These are phyloP conservation scores for Pilasporangium apinafurcum DNA, from an alignment of 352 stramenopile species.

Conservation along the genomic window DNA sequence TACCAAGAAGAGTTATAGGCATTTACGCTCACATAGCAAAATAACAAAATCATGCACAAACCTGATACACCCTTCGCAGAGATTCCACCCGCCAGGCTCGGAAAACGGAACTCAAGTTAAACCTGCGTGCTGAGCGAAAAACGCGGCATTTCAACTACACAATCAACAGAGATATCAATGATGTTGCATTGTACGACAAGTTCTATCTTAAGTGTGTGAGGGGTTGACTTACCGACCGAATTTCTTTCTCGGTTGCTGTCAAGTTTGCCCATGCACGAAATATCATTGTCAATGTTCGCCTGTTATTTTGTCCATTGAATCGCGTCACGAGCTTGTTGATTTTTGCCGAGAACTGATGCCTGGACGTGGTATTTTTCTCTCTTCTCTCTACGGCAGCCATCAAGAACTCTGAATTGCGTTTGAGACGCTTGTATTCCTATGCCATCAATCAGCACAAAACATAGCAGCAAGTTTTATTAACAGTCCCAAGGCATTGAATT, in stretches of 20 bases:
- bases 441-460: neutral
- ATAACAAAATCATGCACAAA: neutral
- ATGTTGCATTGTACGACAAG: no score
- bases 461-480: neutral
- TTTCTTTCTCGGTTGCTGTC: constrained; percentile 30
- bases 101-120: constrained; percentile 55
- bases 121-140: constrained; percentile 45
- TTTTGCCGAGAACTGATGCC: constrained; percentile 32
- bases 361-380: constrained; percentile 31
- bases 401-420: constrained; percentile 35
- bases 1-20: no score
- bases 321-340: constrained; percentile 30
- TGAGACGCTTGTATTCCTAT: constrained; percentile 59
- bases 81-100: constrained; percentile 70
- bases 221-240: constrained; percentile 23
- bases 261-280: constrained; percentile 45
- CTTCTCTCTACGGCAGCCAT: constrained; percentile 43
- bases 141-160: constrained; percentile 50
- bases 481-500: no score
- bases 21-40: neutral
- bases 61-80: constrained; percentile 57
- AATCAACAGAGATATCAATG: neutral
- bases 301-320: constrained; percentile 9
- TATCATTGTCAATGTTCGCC: constrained; percentile 15
- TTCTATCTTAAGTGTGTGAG: neutral